Evolutionary conservation across 805 yeast genomes (phyloP).

Genomic region (Sugiyamaella chiloensis): DNA sequence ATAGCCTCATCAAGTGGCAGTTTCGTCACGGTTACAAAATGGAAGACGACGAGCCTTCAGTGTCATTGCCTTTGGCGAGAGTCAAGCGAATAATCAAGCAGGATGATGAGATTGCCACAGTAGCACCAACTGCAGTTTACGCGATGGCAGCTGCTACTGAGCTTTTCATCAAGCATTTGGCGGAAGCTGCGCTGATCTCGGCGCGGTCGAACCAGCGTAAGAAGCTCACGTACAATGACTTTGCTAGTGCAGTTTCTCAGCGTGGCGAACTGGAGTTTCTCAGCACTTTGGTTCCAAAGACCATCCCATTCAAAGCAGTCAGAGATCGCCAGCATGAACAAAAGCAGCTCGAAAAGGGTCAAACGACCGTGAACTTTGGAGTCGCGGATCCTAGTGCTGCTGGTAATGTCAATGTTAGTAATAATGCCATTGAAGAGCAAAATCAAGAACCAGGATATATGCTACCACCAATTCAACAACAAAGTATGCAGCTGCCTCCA

Average conservation of each 20-base stretch:
- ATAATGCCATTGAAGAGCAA: too few relatives aligned
- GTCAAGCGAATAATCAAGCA: slow-evolving; percentile 69
- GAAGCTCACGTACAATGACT: slow-evolving; percentile 67
- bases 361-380: slow-evolving; percentile 3
- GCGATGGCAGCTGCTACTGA: slow-evolving; percentile 78
- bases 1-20: too few relatives aligned
- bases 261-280: slow-evolving; percentile 63
- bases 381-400: background rate
- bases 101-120: slow-evolving; percentile 68
- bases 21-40: too few relatives aligned
- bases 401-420: background rate
- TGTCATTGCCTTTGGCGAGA: slow-evolving; percentile 56
- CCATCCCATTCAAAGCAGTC: slow-evolving; percentile 25
- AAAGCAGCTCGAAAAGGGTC: slow-evolving; percentile 1
- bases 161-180: slow-evolving; percentile 62
- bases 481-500: background rate
- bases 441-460: background rate
- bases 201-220: slow-evolving; percentile 67
- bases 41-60: slow-evolving; percentile 5
- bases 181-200: slow-evolving; percentile 64
- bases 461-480: background rate
- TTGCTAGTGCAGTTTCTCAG: slow-evolving; percentile 57
- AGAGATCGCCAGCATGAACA: slow-evolving; percentile 6
- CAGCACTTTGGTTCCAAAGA: slow-evolving; percentile 56
- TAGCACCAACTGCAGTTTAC: slow-evolving; percentile 69